A percentile compares a stretch with the other conserved stretches of the same genome.
These are phyloP conservation scores for Kuraishia capsulata DNA, from an alignment of 805 yeast species.

Conservation along the genomic window DNA sequence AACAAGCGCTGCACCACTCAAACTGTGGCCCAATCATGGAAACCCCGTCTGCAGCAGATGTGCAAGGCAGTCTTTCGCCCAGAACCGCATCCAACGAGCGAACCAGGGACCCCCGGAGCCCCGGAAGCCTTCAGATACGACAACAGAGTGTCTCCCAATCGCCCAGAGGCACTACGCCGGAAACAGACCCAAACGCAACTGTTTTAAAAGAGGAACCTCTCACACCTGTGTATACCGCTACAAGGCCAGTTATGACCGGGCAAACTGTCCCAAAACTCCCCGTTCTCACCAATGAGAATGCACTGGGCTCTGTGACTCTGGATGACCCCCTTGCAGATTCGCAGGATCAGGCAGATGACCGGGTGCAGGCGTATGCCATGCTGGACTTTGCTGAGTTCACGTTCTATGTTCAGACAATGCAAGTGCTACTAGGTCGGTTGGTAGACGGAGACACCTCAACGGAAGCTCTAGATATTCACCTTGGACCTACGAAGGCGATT, in stretches of 20 bases:
- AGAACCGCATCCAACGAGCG: too few relatives aligned
- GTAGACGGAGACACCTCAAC: slow-evolving; percentile 51
- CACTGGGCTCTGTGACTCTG: slow-evolving; percentile 1
- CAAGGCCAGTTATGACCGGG: slow-evolving; percentile 75
- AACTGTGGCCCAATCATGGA: too few relatives aligned
- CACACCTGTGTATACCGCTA: not conserved
- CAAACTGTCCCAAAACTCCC: slow-evolving; percentile 58
- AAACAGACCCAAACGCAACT: not conserved
- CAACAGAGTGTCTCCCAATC: not conserved
- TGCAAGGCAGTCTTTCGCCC: too few relatives aligned
- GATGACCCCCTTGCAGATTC: not conserved
- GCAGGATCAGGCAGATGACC: slow-evolving; percentile 3
- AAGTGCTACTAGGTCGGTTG: slow-evolving; percentile 86
- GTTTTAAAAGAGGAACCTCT: not conserved
- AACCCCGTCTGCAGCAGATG: not conserved
- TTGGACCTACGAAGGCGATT: slow-evolving; percentile 87
- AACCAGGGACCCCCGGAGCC: too few relatives aligned
- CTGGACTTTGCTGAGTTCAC: slow-evolving; percentile 89
- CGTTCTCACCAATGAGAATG: slow-evolving; percentile 3
- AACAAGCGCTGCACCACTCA: too few relatives aligned
- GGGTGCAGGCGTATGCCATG: slow-evolving; percentile 58
- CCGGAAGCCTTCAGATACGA: not conserved
- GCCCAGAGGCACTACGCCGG: not conserved
- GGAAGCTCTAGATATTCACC: slow-evolving; percentile 80
- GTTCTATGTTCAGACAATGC: slow-evolving; percentile 92